Conservation (phyloP, 2,329 filamentous ascomycete genomes). For the Elsinoe perseae region DNA sequence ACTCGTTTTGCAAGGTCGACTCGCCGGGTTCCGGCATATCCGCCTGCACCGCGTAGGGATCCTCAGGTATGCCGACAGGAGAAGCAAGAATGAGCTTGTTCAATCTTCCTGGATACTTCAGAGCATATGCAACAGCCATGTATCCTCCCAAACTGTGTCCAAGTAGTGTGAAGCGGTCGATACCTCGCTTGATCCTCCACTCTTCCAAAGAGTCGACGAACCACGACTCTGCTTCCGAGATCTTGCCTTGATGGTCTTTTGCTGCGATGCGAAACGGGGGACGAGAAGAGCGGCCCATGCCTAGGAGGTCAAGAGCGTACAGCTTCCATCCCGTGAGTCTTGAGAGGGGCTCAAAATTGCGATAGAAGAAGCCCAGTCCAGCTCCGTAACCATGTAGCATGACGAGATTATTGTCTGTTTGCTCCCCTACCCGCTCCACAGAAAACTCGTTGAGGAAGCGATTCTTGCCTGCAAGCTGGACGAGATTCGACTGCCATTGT, state of each 20-base stretch:
- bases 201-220: slow-evolving; percentile 95
- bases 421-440: slow-evolving; percentile 72
- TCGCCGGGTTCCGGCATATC: slow-evolving; percentile 69
- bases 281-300: slow-evolving; percentile 83
- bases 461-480: slow-evolving; percentile 75
- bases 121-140: slow-evolving; percentile 85
- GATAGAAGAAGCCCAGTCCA: slow-evolving; percentile 95
- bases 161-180: slow-evolving; percentile 87
- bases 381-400: slow-evolving; percentile 97
- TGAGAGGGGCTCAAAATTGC: slow-evolving; percentile 86
- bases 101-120: slow-evolving; percentile 89
- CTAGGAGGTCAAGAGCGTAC: slow-evolving; percentile 88
- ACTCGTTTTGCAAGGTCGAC: slow-evolving; percentile 68
- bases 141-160: slow-evolving; percentile 94
- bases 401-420: slow-evolving; percentile 76
- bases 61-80: slow-evolving; percentile 88
- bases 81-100: slow-evolving; percentile 96
- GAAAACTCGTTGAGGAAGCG: slow-evolving; percentile 88
- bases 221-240: slow-evolving; percentile 85
- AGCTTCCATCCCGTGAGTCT: slow-evolving; percentile 75
- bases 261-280: slow-evolving; percentile 78
- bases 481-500: slow-evolving; percentile 77
- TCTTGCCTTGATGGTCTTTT: slow-evolving; percentile 71
- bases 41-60: slow-evolving; percentile 78
- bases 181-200: slow-evolving; percentile 80